These are phyloP conservation scores for Talaromyces sp. DNA, from an alignment of 2,329 filamentous ascomycete species.

Conservation along the genomic window DNA sequence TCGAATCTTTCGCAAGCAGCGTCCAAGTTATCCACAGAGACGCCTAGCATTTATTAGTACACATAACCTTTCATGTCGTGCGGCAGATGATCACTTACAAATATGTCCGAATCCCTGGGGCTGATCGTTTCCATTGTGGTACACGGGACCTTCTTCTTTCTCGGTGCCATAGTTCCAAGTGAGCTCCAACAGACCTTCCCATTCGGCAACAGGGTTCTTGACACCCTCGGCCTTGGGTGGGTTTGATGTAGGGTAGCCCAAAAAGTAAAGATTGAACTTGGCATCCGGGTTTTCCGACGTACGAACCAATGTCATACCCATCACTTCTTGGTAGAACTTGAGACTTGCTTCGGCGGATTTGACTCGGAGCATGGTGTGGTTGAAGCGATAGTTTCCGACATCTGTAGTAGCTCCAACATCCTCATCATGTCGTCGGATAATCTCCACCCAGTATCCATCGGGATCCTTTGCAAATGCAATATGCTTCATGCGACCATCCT, in stretches of 20 bases:
- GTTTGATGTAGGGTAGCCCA: conserved; percentile 68
- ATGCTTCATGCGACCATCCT: conserved; percentile 78
- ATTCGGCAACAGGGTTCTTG: conserved; percentile 59
- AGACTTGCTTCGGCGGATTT: conserved; percentile 73
- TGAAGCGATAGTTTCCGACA: conserved; percentile 65
- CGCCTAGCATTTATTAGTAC: conserved; percentile 45
- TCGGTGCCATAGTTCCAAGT: conserved; percentile 79
- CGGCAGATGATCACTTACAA: conserved; percentile 53
- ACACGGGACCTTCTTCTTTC: conserved; percentile 74
- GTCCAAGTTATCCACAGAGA: conserved; percentile 84
- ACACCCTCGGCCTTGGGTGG: conserved; percentile 49
- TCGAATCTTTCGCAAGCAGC: conserved; percentile 86
- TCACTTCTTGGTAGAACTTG: conserved; percentile 76
- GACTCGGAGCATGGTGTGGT: conserved; percentile 78
- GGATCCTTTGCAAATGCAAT: conserved; percentile 91
- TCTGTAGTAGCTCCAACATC: conserved; percentile 72
- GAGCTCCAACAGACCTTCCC: conserved; percentile 83
- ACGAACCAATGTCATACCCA: conserved; percentile 82
- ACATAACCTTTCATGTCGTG: not conserved
- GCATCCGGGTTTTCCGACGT: conserved; percentile 66
- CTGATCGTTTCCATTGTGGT: conserved; percentile 88
- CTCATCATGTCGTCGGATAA: conserved; percentile 66
- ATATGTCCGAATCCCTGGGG: conserved; percentile 95
- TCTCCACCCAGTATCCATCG: conserved; percentile 69
- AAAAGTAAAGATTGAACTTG: conserved; percentile 88